A percentile compares a stretch with the other conserved stretches of the same genome.
Evolutionary conservation across 2,329 filamentous ascomycete species (phyloP).

Genomic region (Paecilomyces dactylethromorphus): DNA sequence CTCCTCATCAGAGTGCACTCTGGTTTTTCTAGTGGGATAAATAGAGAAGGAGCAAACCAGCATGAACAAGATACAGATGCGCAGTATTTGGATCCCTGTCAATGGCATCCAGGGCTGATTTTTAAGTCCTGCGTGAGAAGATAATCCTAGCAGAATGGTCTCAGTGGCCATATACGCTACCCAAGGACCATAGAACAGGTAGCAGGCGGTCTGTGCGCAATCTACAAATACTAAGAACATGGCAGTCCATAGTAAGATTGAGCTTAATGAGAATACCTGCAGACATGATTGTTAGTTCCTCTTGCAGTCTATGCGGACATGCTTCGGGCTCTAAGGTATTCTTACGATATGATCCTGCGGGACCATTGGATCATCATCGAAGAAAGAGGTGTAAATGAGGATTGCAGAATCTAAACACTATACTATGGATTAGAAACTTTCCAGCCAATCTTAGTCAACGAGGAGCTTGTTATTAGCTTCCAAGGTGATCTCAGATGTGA

Average conservation of each 20-base stretch:
- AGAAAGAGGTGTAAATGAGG: slow-evolving; percentile 7
- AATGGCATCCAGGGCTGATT: background rate
- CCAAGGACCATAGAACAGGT: slow-evolving; percentile 60
- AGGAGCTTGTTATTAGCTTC: background rate
- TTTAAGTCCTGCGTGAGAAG: background rate
- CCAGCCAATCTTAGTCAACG: background rate
- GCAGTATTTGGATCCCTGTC: slow-evolving; percentile 7
- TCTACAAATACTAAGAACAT: slow-evolving; percentile 52
- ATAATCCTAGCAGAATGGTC: slow-evolving; percentile 36
- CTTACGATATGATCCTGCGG: slow-evolving; percentile 10
- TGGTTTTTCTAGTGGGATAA: slow-evolving; percentile 3
- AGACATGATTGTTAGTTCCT: background rate
- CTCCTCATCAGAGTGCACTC: slow-evolving; percentile 11
- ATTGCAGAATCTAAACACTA: slow-evolving; percentile 11
- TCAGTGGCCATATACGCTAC: slow-evolving; percentile 54
- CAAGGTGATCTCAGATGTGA: background rate
- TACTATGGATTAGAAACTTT: background rate
- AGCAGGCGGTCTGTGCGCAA: slow-evolving; percentile 49
- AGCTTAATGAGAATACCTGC: slow-evolving; percentile 54
- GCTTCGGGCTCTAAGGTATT: background rate
- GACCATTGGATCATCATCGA: background rate
- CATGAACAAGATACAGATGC: slow-evolving; percentile 9
- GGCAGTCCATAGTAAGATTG: slow-evolving; percentile 58
- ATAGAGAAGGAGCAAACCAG: slow-evolving; percentile 8
- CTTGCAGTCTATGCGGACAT: background rate